These are phyloP conservation scores for Pichia membranifaciens DNA, from an alignment of 805 yeast genomes.

Conservation along the genomic window DNA sequence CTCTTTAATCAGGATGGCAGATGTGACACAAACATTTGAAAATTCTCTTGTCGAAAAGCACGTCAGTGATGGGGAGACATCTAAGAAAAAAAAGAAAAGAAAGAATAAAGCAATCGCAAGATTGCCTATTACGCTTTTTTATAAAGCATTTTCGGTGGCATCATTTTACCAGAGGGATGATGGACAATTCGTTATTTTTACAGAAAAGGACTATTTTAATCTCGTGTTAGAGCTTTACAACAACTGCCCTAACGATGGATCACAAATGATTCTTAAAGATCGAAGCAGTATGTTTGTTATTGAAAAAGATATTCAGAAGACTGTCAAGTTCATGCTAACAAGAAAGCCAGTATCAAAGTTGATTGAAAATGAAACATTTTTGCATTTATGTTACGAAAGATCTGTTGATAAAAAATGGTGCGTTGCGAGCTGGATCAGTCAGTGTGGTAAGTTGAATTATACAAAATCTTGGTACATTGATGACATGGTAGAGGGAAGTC, in stretches of 20 bases:
- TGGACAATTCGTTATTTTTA: conserved; percentile 26
- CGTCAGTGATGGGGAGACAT: conserved; percentile 17
- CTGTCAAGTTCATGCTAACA: conserved; percentile 39
- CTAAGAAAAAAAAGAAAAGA: conserved; percentile 24
- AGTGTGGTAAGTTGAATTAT: conserved; percentile 53
- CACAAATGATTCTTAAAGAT: conserved; percentile 20
- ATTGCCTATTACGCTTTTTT: conserved; percentile 20
- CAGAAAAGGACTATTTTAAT: conserved; percentile 34
- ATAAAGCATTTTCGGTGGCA: conserved; percentile 39
- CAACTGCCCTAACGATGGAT: conserved; percentile 37
- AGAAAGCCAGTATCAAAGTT: conserved; percentile 34
- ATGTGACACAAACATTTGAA: conserved; percentile 43
- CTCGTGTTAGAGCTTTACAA: conserved; percentile 55
- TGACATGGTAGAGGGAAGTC: conserved; percentile 23
- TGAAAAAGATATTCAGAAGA: conserved; percentile 37
- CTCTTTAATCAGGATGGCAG: conserved; percentile 43
- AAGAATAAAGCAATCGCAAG: conserved; percentile 11
- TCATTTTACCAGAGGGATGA: conserved; percentile 33
- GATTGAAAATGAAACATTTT: conserved; percentile 61
- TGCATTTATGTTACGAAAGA: conserved; percentile 82
- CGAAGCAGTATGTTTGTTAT: conserved; percentile 33
- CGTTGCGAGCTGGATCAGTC: conserved; percentile 85
- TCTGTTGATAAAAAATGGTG: conserved; percentile 81
- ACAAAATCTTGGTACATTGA: conserved; percentile 58
- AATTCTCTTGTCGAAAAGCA: conserved; percentile 24